Percentiles rank a stretch among this genome's conserved stretches.
phyloP scores from a whole-genome alignment of 2,329 filamentous ascomycete species.

The Pseudogymnoascus sp. region DNA sequence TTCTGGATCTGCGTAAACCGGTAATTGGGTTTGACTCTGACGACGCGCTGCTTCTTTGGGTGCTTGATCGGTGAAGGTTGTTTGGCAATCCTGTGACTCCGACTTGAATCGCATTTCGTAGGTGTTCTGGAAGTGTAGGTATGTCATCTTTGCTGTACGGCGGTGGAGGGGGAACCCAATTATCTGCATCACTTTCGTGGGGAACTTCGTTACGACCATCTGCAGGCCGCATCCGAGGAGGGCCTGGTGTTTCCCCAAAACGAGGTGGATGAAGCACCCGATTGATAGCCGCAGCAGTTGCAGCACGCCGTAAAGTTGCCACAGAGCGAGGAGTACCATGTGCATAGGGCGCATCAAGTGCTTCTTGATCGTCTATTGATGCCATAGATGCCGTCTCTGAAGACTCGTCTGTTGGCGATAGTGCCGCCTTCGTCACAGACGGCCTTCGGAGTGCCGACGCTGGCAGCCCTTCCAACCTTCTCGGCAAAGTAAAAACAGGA shows the following conservation, averaged over 20 bases:
- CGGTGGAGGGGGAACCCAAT: constrained; percentile 80
- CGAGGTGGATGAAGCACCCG: constrained; percentile 56
- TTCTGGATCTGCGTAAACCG: neutral
- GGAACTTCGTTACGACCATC: constrained; percentile 65
- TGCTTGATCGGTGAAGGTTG: constrained; percentile 22
- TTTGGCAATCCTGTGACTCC: constrained; percentile 22
- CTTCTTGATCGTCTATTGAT: constrained; percentile 33
- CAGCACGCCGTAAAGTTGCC: constrained; percentile 62
- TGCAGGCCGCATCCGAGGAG: constrained; percentile 56
- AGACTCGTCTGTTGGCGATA: constrained; percentile 8
- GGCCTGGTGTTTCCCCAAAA: constrained; percentile 38
- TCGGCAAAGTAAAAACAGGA: neutral
- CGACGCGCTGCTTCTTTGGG: constrained; percentile 15
- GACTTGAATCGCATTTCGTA: constrained; percentile 26
- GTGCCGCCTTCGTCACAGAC: constrained; percentile 12
- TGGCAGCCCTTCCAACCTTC: neutral
- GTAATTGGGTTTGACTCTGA: neutral
- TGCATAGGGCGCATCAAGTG: constrained; percentile 63
- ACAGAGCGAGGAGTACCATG: constrained; percentile 64
- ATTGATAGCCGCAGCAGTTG: constrained; percentile 67
- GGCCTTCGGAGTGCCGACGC: constrained; percentile 1
- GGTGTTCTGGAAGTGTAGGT: constrained; percentile 27
- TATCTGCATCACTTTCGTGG: constrained; percentile 80
- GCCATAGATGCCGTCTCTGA: constrained; percentile 21
- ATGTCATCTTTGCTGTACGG: constrained; percentile 61